Evolutionary conservation across 805 yeast genomes (phyloP).

Genomic region (Saccharomyces kudriavzevii): DNA sequence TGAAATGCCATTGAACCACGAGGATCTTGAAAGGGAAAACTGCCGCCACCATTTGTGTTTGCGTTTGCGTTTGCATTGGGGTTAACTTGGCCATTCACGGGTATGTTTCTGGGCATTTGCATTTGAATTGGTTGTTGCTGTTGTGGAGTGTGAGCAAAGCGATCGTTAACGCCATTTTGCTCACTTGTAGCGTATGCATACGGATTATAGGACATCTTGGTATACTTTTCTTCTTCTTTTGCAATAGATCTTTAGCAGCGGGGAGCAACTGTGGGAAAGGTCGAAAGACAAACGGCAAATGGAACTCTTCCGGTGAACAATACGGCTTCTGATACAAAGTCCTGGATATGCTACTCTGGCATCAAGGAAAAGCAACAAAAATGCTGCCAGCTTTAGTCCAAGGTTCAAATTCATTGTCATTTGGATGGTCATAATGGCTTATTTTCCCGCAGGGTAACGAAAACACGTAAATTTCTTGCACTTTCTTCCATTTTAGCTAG

Average conservation of each 20-base stretch:
- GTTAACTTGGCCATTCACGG: conserved; percentile 23
- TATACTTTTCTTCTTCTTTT: neutral
- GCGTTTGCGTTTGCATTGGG: conserved; percentile 18
- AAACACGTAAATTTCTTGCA: neutral
- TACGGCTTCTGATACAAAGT: neutral
- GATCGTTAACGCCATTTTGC: neutral
- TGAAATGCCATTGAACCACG: conserved; percentile 79
- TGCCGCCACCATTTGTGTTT: conserved; percentile 22
- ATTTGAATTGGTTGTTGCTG: conserved; percentile 13
- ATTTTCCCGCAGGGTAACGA: neutral
- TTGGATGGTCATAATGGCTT: neutral
- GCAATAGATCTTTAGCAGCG: neutral
- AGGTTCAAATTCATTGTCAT: neutral
- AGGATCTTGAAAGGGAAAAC: conserved; percentile 58
- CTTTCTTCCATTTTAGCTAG: neutral
- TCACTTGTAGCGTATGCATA: conserved; percentile 31
- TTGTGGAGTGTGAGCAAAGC: neutral
- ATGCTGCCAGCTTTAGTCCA: neutral
- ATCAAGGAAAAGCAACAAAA: neutral
- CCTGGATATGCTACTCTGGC: neutral
- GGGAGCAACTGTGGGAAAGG: neutral
- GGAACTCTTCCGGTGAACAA: neutral
- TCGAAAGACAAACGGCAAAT: neutral
- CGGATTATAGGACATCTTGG: conserved; percentile 40
- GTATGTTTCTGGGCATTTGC: conserved; percentile 30